Base-by-base conservation (phyloP, 2,329 filamentous ascomycete genomes). In the Talaromyces marneffei region DNA sequence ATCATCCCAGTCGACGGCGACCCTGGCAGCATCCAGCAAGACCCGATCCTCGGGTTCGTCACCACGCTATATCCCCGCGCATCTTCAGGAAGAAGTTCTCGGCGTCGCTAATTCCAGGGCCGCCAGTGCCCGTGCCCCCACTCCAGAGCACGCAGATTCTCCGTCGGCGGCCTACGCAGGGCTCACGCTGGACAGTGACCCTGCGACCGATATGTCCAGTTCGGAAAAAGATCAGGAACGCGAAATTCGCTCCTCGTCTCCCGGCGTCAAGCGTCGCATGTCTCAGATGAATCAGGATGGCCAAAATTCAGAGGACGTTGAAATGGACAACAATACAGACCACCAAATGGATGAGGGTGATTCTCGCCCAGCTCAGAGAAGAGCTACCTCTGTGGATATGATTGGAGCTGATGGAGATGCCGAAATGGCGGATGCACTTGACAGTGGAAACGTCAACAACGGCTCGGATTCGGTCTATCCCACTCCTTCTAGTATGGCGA, bases 121-220 rank as follows among this genome's bases (percentile, higher is more conserved):
- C 23, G 23, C 20, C 33, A 40, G 35, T 16, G 44, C 27, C 50
- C 48, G 59, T 44, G 40, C 59, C 20, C 48, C 53, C 5, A 63
- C 62, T n/a, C 62, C 58, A 57, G 61, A 63, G 57, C 40, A 66
- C 62, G 72, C 71, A 60, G 74, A 75, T 31, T 82, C 78, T 14
- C 79, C 82, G 37, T 82, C 77, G 67, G 78, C 80, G 66, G 80
- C 82, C 62, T 83, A 80, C 76, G 80, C 82, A 64, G 78, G 77
- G 57, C 72, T 83, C 65, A 77, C 77, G 44, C 72, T 83, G 65
- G 76, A 80, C 59, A 78, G 75, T 67, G 76, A 77, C 64, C 73
- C 76, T 56, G 69, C 68, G 60, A 71, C 72, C 66, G 77, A 77
- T 37, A 81, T 81, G 78, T 74, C 76, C 25, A 72, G 70, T 31